These are phyloP conservation scores for Adansonia rubrostipa DNA, from an alignment of 441 rosid genomes.

Conservation along the genomic window DNA sequence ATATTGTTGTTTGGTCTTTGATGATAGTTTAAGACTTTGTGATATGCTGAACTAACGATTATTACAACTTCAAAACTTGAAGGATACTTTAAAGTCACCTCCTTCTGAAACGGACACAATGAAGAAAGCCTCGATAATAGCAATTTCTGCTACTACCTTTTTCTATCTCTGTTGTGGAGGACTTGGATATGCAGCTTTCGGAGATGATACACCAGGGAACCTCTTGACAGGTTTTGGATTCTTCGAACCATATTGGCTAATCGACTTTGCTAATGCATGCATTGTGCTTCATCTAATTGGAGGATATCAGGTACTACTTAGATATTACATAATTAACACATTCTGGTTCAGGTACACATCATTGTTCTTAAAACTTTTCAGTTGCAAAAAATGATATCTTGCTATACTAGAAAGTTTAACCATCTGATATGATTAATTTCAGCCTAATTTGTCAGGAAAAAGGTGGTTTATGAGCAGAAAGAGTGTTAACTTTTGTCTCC, in stretches of 20 bases:
- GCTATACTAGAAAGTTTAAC: neutral
- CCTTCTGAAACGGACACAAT: slow-evolving; percentile 74
- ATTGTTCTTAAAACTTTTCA: neutral
- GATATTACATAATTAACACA: neutral
- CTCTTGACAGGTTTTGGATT: slow-evolving; percentile 82
- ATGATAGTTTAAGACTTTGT: neutral
- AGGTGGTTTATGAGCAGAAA: neutral
- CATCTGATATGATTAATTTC: neutral
- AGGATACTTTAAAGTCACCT: slow-evolving; percentile 80
- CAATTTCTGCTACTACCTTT: slow-evolving; percentile 61
- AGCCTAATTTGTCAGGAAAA: neutral
- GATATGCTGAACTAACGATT: slow-evolving; percentile 1
- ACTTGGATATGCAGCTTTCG: slow-evolving; percentile 89
- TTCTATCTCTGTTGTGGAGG: slow-evolving; percentile 82
- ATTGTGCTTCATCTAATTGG: slow-evolving; percentile 77
- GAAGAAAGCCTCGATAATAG: slow-evolving; percentile 63
- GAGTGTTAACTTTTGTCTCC: neutral
- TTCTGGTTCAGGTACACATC: neutral
- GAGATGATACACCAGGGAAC: slow-evolving; percentile 72
- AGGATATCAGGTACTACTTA: slow-evolving; percentile 69
- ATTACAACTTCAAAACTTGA: slow-evolving; percentile 15
- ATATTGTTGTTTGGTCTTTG: neutral
- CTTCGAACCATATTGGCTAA: slow-evolving; percentile 82
- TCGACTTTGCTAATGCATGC: slow-evolving; percentile 85
- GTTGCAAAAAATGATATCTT: neutral